Base-by-base conservation (phyloP, 176 grass and related monocot species). In the Metroxylon sagu region DNA sequence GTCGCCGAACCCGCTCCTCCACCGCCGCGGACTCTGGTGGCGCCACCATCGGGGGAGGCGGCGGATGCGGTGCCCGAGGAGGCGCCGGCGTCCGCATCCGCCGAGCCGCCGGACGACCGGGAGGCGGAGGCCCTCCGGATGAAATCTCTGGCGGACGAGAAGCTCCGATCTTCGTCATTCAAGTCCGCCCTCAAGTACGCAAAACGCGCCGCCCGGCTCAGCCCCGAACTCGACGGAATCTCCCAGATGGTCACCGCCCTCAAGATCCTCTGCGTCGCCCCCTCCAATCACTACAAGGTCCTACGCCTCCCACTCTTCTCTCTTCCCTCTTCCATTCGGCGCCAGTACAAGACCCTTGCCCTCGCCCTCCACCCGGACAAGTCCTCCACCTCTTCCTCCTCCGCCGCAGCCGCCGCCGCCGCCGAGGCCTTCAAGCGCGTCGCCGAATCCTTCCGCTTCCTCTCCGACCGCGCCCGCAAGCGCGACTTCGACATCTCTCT, bases 301-400 rank as follows among this genome's bases (percentile, higher is more conserved):
- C 83, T 96, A 54, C 76, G 82, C 16, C 65, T 96, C 49, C 56
- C 61, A 2, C 62, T 57, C 0, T 63, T 49, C 56, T 63, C 80
- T 16, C 48, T 68, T 1, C n/a, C 74, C 16, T 54, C 48, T 14
- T 19, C 26, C 35, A 26, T 91, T 17, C 80, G 75, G 43, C 81
- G 81, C 64, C 80, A 84, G 56, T 96, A 77, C 80, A 96, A 88
- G 68, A 79, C 83, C 26, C 78, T 96, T 29, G 59, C 76, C 30
- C 77, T 84, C 35, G 71, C 80, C 70, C 75, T 96, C 30, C 72
- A 82, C 61, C 54, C 59, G 10, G 68, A 59, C 69, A 64, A 66
- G 5, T 39, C 18, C 16, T 61, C 73, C 10, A 6, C 64, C 16
- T 4, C 52, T 23, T 23, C 50, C 31, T 49, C 62, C 5, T 25